Percentiles rank a stretch among this genome's conserved stretches.
Conservation (phyloP, 1,284 basidiomycete species). For the Heterobasidion parviporum region DNA sequence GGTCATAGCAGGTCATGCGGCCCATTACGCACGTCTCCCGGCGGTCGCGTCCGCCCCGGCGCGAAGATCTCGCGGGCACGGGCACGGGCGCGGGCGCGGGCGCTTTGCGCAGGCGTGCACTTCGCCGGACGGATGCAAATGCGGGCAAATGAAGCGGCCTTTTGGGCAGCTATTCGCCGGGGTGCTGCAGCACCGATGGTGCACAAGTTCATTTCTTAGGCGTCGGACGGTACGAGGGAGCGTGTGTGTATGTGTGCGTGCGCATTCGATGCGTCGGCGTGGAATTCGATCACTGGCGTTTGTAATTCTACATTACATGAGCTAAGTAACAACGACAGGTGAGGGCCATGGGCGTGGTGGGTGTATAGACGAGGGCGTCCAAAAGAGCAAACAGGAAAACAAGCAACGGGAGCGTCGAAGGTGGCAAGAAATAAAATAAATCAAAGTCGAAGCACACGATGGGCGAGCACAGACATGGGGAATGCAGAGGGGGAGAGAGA, state of each 20-base stretch:
- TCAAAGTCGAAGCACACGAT: conserved; percentile 1
- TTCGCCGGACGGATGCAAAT: too few species aligned
- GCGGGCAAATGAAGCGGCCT: too few species aligned
- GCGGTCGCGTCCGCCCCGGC: too few species aligned
- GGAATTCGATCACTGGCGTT: conserved; percentile 4
- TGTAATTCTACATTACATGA: conserved; percentile 15
- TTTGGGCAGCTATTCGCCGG: too few species aligned
- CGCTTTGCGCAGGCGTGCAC: too few species aligned
- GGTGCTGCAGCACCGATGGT: too few species aligned
- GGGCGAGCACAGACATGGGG: background rate
- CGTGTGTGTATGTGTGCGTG: background rate
- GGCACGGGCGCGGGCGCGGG: too few species aligned
- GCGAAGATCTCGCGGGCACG: too few species aligned
- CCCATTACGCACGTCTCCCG: too few species aligned
- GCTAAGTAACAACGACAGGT: background rate
- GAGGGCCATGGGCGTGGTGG: background rate
- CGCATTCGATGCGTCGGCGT: background rate
- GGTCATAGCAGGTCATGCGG: too few species aligned
- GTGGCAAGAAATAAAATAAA: conserved; percentile 14
- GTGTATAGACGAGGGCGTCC: background rate
- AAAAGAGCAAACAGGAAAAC: background rate
- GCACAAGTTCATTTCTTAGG: too few species aligned
- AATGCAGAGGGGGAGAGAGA: background rate
- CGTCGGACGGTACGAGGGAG: background rate
- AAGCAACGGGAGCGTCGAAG: too few species aligned